Evolutionary conservation across 495 filamentous ascomycete species (phyloP).

Genomic region (Podospora bellae-mahoneyi): DNA sequence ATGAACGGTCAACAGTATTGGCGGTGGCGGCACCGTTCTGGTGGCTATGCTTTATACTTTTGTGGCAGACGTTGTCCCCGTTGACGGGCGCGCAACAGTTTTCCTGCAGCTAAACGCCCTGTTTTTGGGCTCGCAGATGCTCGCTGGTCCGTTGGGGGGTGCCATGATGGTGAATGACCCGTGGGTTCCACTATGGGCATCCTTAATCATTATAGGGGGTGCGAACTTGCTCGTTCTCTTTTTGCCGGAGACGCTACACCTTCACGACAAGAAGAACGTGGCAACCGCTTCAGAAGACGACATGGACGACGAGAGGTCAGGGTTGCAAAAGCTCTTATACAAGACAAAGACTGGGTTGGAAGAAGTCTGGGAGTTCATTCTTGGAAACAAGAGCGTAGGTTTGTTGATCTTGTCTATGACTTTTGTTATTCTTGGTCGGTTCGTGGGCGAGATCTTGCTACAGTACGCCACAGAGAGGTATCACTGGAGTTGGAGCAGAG

Average conservation of each 20-base stretch:
- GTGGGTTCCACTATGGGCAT: conserved; percentile 28
- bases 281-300: conserved; percentile 10
- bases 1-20: conserved; percentile 21
- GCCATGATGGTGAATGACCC: conserved; percentile 24
- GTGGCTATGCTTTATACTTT: conserved; percentile 37
- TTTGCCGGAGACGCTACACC: conserved; percentile 33
- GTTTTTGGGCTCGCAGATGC: conserved; percentile 27
- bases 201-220: conserved; percentile 17
- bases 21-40: conserved; percentile 28
- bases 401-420: conserved; percentile 28
- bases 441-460: conserved; percentile 30
- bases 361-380: conserved; percentile 26
- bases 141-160: conserved; percentile 28
- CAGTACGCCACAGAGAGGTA: conserved; percentile 37
- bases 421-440: conserved; percentile 28
- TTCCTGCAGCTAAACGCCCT: conserved; percentile 33
- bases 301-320: conserved; percentile 2
- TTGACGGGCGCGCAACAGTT: conserved; percentile 25
- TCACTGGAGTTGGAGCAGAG: conserved; percentile 31
- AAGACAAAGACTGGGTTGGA: conserved; percentile 19
- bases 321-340: background rate
- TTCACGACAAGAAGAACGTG: conserved; percentile 19
- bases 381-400: conserved; percentile 21
- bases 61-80: conserved; percentile 31
- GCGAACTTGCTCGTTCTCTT: conserved; percentile 7